These are phyloP conservation scores for Evernia prunastri DNA, from an alignment of 495 filamentous ascomycete genomes.

Conservation along the genomic window DNA sequence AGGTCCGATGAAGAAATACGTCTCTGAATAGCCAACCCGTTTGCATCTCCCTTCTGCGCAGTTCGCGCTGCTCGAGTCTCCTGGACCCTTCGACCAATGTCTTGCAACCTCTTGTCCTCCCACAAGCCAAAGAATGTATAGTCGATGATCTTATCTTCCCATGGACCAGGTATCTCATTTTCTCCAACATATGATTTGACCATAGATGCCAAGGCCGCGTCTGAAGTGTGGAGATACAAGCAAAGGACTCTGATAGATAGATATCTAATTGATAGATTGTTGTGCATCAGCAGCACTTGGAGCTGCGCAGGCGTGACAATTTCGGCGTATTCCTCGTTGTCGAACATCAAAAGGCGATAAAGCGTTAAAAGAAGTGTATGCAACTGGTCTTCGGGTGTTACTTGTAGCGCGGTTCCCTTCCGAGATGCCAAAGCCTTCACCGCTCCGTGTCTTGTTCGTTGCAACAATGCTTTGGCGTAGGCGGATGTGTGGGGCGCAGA, in stretches of 20 bases:
- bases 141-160: slow-evolving; percentile 73
- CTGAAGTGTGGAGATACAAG: slow-evolving; percentile 71
- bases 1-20: slow-evolving; percentile 38
- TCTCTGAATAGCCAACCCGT: slow-evolving; percentile 28
- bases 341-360: slow-evolving; percentile 70
- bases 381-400: slow-evolving; percentile 34
- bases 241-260: slow-evolving; percentile 75
- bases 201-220: slow-evolving; percentile 66
- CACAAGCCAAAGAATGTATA: slow-evolving; percentile 79
- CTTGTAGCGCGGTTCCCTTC: slow-evolving; percentile 36
- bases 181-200: slow-evolving; percentile 54
- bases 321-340: slow-evolving; percentile 56
- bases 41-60: slow-evolving; percentile 20
- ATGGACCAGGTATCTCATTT: slow-evolving; percentile 56
- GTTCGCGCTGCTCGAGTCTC: slow-evolving; percentile 30
- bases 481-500: slow-evolving; percentile 63
- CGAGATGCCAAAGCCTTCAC: slow-evolving; percentile 32
- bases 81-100: slow-evolving; percentile 36
- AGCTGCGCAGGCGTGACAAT: slow-evolving; percentile 59
- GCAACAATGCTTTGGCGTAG: slow-evolving; percentile 32
- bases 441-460: slow-evolving; percentile 4
- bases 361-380: slow-evolving; percentile 54
- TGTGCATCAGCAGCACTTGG: slow-evolving; percentile 59
- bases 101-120: slow-evolving; percentile 54
- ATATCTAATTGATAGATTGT: slow-evolving; percentile 58